Evolutionary conservation across 2,329 filamentous ascomycete genomes (phyloP), one percentile per base, ranked within the genome.

Genomic region (Pseudocercospora macadamiae): DNA sequence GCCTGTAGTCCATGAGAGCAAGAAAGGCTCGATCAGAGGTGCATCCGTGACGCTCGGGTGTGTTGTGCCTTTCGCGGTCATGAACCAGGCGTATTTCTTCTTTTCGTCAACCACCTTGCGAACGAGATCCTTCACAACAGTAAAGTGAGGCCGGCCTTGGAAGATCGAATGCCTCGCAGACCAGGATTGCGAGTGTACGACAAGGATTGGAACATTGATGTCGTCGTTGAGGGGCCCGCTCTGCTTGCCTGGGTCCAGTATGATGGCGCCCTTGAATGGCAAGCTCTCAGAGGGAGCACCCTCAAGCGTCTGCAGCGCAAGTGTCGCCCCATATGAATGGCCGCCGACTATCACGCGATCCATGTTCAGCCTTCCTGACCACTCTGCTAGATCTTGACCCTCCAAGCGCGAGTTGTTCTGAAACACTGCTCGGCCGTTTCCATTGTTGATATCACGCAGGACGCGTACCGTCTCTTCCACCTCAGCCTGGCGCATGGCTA

Each of bases 21-120:
- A 74, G 51, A 81, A 73, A 0, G 86, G 86, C 60, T 88, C 82
- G 6, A 89, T 79, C 2, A 89, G 75, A 0, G 86, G 86, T 14
- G 86, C 87, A 66, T 89, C 87, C 0, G 87, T 88, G 18, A 88
- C 83, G 8, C 81, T 84, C 0, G 87, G 85, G 66, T 89, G 87
- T 0, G 84, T 63, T 2, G 64, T 72, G 62, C 70, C 70, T 64
- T 70, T 67, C 3, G 76, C 64, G 0, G 77, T 80, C 66, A 77
- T 71, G 64, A 79, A 79, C 77, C 78, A 80, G 2, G 69, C 71
- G 5, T 61, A 66, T 26, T 78, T 76, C 12, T 77, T 72, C 55
- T 79, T 72, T 58, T 74, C 64, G 61, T 82, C 73, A 19, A 69
- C 64, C 47, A 82, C 75, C 59, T 74, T 71, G 18, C 77, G 72